Evolutionary conservation across 163 green algal genomes (phyloP).

Genomic region (Scenedesmus sp.): DNA sequence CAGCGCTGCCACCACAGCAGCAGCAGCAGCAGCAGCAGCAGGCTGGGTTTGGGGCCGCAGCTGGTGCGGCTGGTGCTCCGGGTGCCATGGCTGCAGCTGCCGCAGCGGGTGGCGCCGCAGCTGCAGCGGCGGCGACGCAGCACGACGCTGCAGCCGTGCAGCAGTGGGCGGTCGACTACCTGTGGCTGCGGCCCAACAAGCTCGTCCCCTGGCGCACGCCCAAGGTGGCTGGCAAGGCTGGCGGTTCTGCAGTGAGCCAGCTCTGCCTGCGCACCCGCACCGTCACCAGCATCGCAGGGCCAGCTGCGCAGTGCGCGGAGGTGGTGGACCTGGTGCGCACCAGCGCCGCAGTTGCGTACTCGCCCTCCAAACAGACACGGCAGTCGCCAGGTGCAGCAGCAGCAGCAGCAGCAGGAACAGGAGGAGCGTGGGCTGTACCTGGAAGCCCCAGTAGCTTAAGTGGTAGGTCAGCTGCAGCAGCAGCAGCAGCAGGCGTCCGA

Average conservation of each 20-base stretch:
- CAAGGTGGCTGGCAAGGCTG: background rate
- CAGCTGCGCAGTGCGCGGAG: conserved; percentile 10
- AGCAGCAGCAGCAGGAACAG: background rate
- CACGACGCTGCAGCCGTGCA: background rate
- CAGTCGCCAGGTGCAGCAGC: background rate
- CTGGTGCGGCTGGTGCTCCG: background rate
- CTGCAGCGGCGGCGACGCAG: background rate
- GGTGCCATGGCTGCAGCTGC: background rate
- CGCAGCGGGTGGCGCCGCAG: background rate
- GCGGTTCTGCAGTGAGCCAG: background rate
- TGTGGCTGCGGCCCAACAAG: conserved; percentile 50
- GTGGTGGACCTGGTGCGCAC: conserved; percentile 31
- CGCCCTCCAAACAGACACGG: background rate
- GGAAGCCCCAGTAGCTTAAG: background rate
- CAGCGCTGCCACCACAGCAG: background rate
- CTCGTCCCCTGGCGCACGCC: background rate
- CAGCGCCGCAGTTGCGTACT: conserved; percentile 32
- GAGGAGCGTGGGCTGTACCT: background rate
- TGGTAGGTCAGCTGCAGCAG: background rate
- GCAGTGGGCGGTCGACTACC: background rate
- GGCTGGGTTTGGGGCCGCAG: background rate
- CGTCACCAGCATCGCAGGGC: conserved; percentile 31
- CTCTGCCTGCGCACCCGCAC: conserved; percentile 35
- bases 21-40: conserved; percentile 3
- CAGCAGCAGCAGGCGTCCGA: background rate